phyloP scores from a whole-genome alignment of 148 eudicot species.

The Amaranthus cruentus region DNA sequence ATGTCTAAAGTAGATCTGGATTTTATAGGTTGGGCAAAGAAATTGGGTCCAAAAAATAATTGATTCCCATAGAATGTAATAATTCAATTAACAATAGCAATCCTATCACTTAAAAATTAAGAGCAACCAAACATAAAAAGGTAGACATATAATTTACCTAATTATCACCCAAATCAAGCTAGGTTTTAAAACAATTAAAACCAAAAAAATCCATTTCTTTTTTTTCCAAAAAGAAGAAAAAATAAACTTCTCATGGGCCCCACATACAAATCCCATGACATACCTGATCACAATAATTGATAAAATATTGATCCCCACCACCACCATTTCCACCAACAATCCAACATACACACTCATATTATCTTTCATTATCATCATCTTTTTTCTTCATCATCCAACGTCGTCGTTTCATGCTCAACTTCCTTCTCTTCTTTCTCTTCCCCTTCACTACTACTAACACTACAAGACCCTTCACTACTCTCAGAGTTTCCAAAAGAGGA shows the following conservation, averaged over 20 bases:
- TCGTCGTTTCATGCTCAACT: background rate
- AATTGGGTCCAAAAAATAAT: too few relatives aligned
- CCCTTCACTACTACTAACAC: background rate
- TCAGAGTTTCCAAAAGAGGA: conserved; percentile 28
- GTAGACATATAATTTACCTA: too few relatives aligned
- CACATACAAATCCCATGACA: conserved; percentile 7
- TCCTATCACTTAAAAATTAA: too few relatives aligned
- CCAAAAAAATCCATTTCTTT: background rate
- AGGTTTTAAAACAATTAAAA: too few relatives aligned
- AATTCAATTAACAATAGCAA: too few relatives aligned
- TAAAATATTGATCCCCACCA: conserved; percentile 9
- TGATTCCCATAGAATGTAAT: too few relatives aligned
- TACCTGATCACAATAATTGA: conserved; percentile 12
- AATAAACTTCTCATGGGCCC: background rate
- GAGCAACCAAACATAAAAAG: too few relatives aligned
- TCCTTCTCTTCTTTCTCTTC: background rate
- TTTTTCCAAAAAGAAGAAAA: background rate
- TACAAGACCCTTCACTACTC: background rate
- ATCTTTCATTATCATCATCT: background rate
- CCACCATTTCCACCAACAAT: background rate
- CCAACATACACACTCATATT: conserved; percentile 9
- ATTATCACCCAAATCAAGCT: too few relatives aligned
- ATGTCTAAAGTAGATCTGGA: too few relatives aligned
- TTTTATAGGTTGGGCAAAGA: too few relatives aligned
- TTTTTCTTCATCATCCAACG: background rate